A percentile compares a stretch with the other conserved stretches of the same genome.
phyloP scores from a whole-genome alignment of 495 filamentous ascomycete genomes.

The Amniculicola lignicola region DNA sequence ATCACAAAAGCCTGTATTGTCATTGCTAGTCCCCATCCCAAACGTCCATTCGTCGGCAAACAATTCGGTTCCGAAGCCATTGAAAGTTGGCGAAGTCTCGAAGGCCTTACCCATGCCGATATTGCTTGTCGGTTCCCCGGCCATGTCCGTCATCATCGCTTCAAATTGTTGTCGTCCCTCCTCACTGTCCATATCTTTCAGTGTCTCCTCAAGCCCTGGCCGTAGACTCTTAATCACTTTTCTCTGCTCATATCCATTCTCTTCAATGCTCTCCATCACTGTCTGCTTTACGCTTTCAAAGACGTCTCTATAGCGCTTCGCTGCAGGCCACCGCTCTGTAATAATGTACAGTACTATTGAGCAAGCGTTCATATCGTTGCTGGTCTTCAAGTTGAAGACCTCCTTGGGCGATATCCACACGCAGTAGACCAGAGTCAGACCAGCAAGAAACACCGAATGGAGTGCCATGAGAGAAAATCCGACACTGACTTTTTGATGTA shows the following conservation, averaged over 20 bases:
- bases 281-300: conserved; percentile 25
- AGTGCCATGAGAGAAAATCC: conserved; percentile 32
- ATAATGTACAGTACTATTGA: conserved; percentile 32
- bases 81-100: neutral
- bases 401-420: conserved; percentile 25
- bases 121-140: neutral
- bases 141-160: conserved; percentile 11
- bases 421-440: conserved; percentile 32
- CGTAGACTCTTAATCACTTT: neutral
- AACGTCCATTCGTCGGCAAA: neutral
- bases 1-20: neutral
- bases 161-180: neutral
- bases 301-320: conserved; percentile 30
- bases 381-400: conserved; percentile 15
- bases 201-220: neutral
- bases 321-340: conserved; percentile 31
- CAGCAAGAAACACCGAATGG: conserved; percentile 31
- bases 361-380: conserved; percentile 30
- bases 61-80: neutral
- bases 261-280: conserved; percentile 13
- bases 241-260: conserved; percentile 1
- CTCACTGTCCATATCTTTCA: neutral
- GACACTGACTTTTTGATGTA: conserved; percentile 24
- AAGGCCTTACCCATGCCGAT: neutral
- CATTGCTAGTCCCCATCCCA: neutral